These are phyloP conservation scores for Globisporangium abappressorium DNA, from an alignment of 352 stramenopile genomes.

Conservation along the genomic window DNA sequence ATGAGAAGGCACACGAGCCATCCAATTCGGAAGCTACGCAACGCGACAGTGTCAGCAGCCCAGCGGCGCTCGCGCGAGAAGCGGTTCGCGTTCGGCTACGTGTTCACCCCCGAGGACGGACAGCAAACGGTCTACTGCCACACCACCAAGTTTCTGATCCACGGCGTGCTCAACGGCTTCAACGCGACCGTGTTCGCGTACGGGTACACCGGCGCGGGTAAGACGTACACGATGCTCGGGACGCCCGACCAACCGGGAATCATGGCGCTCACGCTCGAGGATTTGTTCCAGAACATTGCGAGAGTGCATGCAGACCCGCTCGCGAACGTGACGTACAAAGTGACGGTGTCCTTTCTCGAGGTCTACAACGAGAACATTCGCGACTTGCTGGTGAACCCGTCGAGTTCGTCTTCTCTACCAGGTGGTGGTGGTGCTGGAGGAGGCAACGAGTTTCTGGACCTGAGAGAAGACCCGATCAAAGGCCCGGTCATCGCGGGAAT, in stretches of 20 bases:
- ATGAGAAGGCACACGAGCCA: slow-evolving; percentile 25
- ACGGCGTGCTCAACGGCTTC: slow-evolving; percentile 85
- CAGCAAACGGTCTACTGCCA: slow-evolving; percentile 84
- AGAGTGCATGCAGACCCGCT: slow-evolving; percentile 29
- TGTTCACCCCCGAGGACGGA: slow-evolving; percentile 64
- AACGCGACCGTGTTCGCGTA: slow-evolving; percentile 93
- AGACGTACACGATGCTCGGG: slow-evolving; percentile 92
- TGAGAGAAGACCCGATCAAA: slow-evolving; percentile 85
- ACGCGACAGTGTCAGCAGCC: slow-evolving; percentile 26
- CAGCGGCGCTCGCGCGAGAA: slow-evolving; percentile 58
- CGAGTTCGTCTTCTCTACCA: slow-evolving; percentile 5
- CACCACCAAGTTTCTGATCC: slow-evolving; percentile 87
- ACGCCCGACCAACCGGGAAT: slow-evolving; percentile 80
- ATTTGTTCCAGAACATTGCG: slow-evolving; percentile 79
- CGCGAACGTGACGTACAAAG: slow-evolving; percentile 45
- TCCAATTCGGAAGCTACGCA: slow-evolving; percentile 32
- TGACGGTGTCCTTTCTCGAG: slow-evolving; percentile 87
- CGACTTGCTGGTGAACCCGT: slow-evolving; percentile 62
- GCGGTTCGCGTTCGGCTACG: slow-evolving; percentile 89
- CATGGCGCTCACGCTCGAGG: slow-evolving; percentile 84
- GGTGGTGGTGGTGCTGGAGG: background rate
- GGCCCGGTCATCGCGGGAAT: slow-evolving; percentile 84
- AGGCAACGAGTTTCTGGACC: slow-evolving; percentile 53
- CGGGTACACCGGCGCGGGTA: slow-evolving; percentile 86
- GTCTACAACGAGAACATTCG: slow-evolving; percentile 95